Evolutionary conservation across 306 rosid genomes (phyloP), one percentile per base, ranked within the genome.

Genomic region (Cicer judaicum): DNA sequence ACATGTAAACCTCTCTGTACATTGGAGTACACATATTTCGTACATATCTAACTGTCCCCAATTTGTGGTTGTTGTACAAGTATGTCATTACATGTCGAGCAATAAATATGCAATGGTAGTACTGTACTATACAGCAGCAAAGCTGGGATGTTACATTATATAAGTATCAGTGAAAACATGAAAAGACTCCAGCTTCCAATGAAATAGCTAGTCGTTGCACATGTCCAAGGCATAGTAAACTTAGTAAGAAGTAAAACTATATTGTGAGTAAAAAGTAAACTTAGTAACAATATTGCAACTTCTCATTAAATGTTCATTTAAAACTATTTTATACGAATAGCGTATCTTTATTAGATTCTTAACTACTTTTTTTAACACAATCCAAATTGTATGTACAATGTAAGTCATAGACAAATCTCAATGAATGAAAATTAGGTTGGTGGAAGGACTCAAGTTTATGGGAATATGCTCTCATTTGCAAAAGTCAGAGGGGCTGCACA

Each of bases 401-500:
- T 14, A 47, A 12, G 70, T 76, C 41, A 70, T 61, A 53, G 61
- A 54, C 1, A 24, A 38, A 41, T 68, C 29, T 24, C 29, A 24
- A 24, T 59, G 12, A 38, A 46, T 73, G 65, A 55, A 72, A 84
- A 53, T n/a, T 74, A 93, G 98, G 98, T 94, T 81, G 99, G 99
- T 40, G 99, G 99, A 14, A 92, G 99, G 99, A 94, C 99, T 78
- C 97, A 92, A 86, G 99, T 87, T 79, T 89, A 90, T 80, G 99
- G 89, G 12, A 87, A 92, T 69, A 78, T 86, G 64, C 95, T 94
- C 53, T 88, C 99, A 16, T 94, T 94, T 80, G 99, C 97, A 15
- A 94, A 97, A 5, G 83, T 94, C 19, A 87, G 98, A 91, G 97
- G 97, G 69, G 98, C 98, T 39, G 87, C 99, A 12, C 97, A 91